Percentiles rank a stretch among this genome's conserved stretches.
These are phyloP conservation scores for Sicyos baderoa DNA, from an alignment of 306 rosid genomes.

Conservation along the genomic window DNA sequence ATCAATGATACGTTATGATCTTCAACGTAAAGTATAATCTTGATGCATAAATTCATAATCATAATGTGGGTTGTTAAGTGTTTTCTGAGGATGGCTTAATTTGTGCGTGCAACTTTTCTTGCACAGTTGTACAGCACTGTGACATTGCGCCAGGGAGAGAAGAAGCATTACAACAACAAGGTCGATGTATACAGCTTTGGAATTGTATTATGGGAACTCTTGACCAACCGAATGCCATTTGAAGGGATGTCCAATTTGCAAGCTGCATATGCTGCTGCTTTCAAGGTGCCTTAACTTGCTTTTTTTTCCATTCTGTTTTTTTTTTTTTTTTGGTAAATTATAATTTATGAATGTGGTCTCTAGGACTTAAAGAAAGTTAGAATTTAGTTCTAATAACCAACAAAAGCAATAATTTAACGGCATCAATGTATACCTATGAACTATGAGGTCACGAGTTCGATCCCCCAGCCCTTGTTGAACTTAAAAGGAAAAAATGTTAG, in stretches of 20 bases:
- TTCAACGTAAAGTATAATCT: not conserved
- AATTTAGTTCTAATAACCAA: no score
- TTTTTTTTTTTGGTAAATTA: no score
- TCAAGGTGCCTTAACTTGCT: conserved; percentile 52
- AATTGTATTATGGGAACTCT: conserved; percentile 87
- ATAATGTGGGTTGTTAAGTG: not conserved
- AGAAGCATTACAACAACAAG: conserved; percentile 94
- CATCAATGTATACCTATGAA: no score
- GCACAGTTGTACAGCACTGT: conserved; percentile 69
- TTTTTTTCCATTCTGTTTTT: not conserved
- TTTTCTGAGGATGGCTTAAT: not conserved
- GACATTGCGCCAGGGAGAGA: conserved; percentile 93
- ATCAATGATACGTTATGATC: not conserved
- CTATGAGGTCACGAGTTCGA: no score
- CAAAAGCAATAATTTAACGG: no score
- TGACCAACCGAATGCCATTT: conserved; percentile 97
- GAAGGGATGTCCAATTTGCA: conserved; percentile 99
- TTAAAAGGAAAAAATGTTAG: no score
- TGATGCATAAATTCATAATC: no score
- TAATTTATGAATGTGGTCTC: no score
- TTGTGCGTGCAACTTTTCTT: conserved; percentile 11
- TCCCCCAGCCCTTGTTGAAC: no score
- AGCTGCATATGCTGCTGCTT: conserved; percentile 99
- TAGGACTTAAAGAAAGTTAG: no score
- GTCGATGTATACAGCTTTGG: conserved; percentile 99